phyloP scores from a whole-genome alignment of 2,329 filamentous ascomycete species.

The Metarhizium robertsii region DNA sequence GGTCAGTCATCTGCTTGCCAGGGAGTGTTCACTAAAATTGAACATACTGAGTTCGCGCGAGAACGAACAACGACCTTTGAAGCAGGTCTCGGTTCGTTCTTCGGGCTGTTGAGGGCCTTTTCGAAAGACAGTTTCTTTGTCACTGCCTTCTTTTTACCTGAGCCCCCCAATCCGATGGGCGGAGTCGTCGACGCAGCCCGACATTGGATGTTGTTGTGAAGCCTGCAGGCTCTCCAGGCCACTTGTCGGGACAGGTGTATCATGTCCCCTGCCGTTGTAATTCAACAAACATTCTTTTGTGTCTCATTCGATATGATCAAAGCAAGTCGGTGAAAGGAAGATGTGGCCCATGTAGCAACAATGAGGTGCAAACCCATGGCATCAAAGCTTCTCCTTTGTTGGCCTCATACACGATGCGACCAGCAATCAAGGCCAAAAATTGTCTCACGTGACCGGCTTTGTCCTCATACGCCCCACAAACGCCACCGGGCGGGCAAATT shows the following conservation, averaged over 20 bases:
- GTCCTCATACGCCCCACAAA: no score
- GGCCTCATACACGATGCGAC: background rate
- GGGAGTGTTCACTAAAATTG: background rate
- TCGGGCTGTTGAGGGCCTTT: background rate
- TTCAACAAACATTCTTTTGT: background rate
- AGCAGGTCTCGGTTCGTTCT: background rate
- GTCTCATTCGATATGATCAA: conserved; percentile 2
- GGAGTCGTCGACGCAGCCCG: conserved; percentile 17
- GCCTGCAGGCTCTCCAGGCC: conserved; percentile 14
- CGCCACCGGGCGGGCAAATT: no score
- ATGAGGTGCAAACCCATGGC: background rate
- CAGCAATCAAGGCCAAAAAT: no score
- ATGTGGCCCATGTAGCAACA: background rate
- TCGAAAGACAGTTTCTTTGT: background rate
- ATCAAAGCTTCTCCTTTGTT: background rate
- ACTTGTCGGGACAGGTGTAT: conserved; percentile 18
- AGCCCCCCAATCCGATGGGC: conserved; percentile 1
- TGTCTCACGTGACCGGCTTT: no score
- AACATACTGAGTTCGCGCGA: conserved; percentile 18
- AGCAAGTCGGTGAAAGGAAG: background rate
- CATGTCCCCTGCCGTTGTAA: conserved; percentile 16
- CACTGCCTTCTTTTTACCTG: conserved; percentile 1
- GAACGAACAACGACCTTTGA: conserved; percentile 8
- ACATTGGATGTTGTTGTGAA: conserved; percentile 7
- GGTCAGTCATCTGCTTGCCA: conserved; percentile 1